Evolutionary conservation across 208 protist genomes (phyloP).

Genomic region (Crithidia bombi): DNA sequence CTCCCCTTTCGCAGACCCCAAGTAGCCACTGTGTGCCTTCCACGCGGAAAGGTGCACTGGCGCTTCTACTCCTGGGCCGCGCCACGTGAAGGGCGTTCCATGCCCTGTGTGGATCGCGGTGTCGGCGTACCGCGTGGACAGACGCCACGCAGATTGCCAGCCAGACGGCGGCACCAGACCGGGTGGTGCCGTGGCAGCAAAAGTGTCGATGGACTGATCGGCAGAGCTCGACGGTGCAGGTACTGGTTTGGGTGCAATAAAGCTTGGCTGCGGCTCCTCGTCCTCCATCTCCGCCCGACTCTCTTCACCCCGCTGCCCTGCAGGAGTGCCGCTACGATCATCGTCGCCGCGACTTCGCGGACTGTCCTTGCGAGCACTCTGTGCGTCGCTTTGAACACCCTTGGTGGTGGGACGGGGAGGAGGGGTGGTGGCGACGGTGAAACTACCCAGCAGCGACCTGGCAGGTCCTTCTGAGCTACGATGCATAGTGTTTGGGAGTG

Average conservation of each 20-base stretch:
- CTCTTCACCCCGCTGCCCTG: too few relatives aligned
- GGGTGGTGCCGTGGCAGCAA: neutral
- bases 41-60: neutral
- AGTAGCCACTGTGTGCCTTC: neutral
- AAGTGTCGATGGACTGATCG: neutral
- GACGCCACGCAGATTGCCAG: slow-evolving; percentile 7
- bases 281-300: slow-evolving; percentile 1
- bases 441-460: slow-evolving; percentile 28
- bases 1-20: neutral
- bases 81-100: slow-evolving; percentile 4
- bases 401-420: slow-evolving; percentile 1
- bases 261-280: slow-evolving; percentile 24
- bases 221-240: slow-evolving; percentile 16
- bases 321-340: too few relatives aligned
- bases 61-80: neutral
- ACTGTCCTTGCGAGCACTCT: neutral
- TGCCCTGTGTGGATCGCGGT: neutral
- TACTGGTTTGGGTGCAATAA: slow-evolving; percentile 17
- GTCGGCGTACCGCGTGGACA: neutral
- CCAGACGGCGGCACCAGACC: too few relatives aligned
- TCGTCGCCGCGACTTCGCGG: too few relatives aligned
- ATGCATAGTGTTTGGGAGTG: neutral
- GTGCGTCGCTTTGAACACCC: neutral
- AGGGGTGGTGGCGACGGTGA: slow-evolving; percentile 30
- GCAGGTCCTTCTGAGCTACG: slow-evolving; percentile 20